A percentile compares a stretch with the other conserved stretches of the same genome.
Evolutionary conservation across 805 yeast genomes (phyloP).

Genomic region (Wickerhamomyces ciferrii): DNA sequence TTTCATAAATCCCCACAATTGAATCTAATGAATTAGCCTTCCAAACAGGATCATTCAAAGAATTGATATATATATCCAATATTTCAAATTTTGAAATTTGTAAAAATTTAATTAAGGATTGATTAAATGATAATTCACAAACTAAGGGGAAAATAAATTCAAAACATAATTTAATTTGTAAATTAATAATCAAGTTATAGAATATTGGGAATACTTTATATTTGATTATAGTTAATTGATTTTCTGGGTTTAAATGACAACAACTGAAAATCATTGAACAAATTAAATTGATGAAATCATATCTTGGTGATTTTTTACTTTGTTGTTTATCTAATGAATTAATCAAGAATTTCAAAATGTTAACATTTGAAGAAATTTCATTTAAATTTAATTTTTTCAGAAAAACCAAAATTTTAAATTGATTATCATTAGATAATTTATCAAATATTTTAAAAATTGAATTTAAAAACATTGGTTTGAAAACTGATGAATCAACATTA

Average conservation of each 20-base stretch:
- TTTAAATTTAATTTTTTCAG: slow-evolving; percentile 15
- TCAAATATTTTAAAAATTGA: slow-evolving; percentile 36
- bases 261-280: slow-evolving; percentile 39
- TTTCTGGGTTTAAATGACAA: slow-evolving; percentile 37
- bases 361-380: slow-evolving; percentile 12
- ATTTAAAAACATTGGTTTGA: slow-evolving; percentile 36
- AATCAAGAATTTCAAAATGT: slow-evolving; percentile 37
- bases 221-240: slow-evolving; percentile 33
- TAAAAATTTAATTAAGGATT: slow-evolving; percentile 23
- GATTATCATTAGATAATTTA: slow-evolving; percentile 26
- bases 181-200: slow-evolving; percentile 28
- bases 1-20: slow-evolving; percentile 38
- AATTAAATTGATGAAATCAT: slow-evolving; percentile 33
- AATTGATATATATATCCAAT: slow-evolving; percentile 28
- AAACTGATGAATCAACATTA: slow-evolving; percentile 33
- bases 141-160: slow-evolving; percentile 43
- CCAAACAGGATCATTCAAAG: slow-evolving; percentile 44
- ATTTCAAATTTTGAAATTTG: slow-evolving; percentile 22
- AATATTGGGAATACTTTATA: slow-evolving; percentile 36
- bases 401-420: slow-evolving; percentile 32
- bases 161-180: slow-evolving; percentile 36
- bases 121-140: slow-evolving; percentile 42
- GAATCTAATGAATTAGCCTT: slow-evolving; percentile 47
- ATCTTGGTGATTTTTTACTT: neutral
- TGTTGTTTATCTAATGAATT: slow-evolving; percentile 6